A percentile compares a stretch with the other conserved stretches of the same genome.
Evolutionary conservation across 306 rosid genomes (phyloP).

Genomic region (Glycyrrhiza uralensis): DNA sequence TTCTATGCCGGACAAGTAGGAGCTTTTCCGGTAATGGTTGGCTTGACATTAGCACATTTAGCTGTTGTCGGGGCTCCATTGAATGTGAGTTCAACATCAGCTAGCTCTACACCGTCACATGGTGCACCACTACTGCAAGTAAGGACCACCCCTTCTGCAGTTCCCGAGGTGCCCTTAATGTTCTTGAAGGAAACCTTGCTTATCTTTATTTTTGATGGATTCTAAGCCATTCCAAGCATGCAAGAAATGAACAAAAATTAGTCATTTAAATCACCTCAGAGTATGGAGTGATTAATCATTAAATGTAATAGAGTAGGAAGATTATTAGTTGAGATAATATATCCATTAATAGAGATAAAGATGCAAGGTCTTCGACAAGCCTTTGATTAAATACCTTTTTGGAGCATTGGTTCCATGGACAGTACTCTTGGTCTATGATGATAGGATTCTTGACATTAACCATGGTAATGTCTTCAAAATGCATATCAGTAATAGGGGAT

Average conservation of each 20-base stretch:
- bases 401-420: conserved; percentile 12
- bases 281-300: too few species aligned
- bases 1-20: background rate
- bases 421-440: background rate
- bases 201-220: conserved; percentile 3
- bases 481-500: background rate
- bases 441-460: background rate
- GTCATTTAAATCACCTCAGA: too few species aligned
- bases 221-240: background rate
- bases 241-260: background rate
- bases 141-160: background rate
- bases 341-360: too few species aligned
- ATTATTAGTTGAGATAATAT: too few species aligned
- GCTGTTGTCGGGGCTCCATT: background rate
- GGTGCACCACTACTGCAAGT: conserved; percentile 10
- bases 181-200: conserved; percentile 11
- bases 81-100: background rate
- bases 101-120: background rate
- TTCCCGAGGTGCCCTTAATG: background rate
- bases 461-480: conserved; percentile 9
- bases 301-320: too few species aligned
- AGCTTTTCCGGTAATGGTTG: background rate
- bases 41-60: conserved; percentile 12
- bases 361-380: too few species aligned
- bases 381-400: background rate